Base-by-base conservation (phyloP, 2,329 filamentous ascomycete genomes). In the Hypoxylon sp. region DNA sequence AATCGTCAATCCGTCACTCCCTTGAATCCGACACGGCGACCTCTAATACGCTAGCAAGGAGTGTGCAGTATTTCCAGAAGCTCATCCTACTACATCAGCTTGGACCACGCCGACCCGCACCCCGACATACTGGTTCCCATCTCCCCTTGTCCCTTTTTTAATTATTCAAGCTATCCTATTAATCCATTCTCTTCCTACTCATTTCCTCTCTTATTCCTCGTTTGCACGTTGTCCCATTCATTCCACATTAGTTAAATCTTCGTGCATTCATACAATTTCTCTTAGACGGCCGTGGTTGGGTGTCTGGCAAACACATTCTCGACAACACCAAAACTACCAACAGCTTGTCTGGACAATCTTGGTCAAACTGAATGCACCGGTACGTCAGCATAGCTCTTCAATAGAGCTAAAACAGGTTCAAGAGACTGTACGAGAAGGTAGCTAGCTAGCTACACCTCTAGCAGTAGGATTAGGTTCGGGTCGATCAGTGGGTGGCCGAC, bases 291-390 rank as follows among this genome's bases (percentile, higher is more conserved):
- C 47, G 26, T 63, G 48, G 46, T 50, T 59, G 54, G 54, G 52
- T 51, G 47, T 61, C 53, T 42, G 59, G 57, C 67, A 68, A 64
- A 65, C 67, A 67, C 54, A 63, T 31, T 52, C 54, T 62, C 66
- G 63, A n/a, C 66, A 72, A 73, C 73, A 70, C 29, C 31, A 56
- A 62, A 61, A 52, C 48, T 57, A 37, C 42, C 63, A 53, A 47
- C 50, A 44, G 39, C 50, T 26, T 63, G 33, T 57, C 47, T 68
- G 63, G 51, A 71, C 65, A 47, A 61, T 48, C 52, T 68, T 17
- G 62, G 63, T 55, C 68, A 48, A 74, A 57, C 71, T 82, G 80
- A 77, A 82, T 82, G 81, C 76, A 72, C 76, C 73, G 72, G 68
- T 74, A 78, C 74, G 70, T 56, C 70, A 72, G 65, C 58, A 72